A percentile compares a stretch with the other conserved stretches of the same genome.
phyloP scores from a whole-genome alignment of 2,329 filamentous ascomycete species.

The Cytospora mali region DNA sequence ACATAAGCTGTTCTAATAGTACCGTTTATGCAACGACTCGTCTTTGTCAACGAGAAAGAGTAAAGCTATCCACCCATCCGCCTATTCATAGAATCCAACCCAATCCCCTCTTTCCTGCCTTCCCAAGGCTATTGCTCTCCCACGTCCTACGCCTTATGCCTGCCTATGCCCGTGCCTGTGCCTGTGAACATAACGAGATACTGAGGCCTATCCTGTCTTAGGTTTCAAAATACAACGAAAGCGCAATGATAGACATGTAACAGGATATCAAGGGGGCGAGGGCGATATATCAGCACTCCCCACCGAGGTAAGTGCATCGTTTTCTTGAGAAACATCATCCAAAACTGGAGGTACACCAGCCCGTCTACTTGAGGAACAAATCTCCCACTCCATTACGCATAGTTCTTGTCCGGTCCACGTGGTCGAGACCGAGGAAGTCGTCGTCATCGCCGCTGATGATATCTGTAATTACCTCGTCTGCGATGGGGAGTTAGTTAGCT shows the following conservation, averaged over 20 bases:
- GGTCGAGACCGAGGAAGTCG: conserved; percentile 66
- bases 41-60: conserved; percentile 18
- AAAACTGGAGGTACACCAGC: background rate
- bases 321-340: background rate
- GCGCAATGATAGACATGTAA: background rate
- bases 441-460: conserved; percentile 53
- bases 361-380: conserved; percentile 56
- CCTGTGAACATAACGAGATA: conserved; percentile 18
- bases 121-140: conserved; percentile 14
- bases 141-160: conserved; percentile 23
- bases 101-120: conserved; percentile 8
- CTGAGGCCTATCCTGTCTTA: background rate
- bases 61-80: background rate
- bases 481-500: conserved; percentile 9
- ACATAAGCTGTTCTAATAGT: conserved; percentile 24
- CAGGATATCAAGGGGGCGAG: background rate
- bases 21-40: conserved; percentile 28
- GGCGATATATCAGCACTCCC: background rate
- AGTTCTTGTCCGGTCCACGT: conserved; percentile 62
- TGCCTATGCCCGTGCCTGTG: conserved; percentile 24
- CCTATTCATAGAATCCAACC: conserved; percentile 20
- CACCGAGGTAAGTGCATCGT: background rate
- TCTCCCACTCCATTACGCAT: conserved; percentile 63
- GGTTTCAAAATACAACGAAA: background rate
- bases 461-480: conserved; percentile 63